These are phyloP conservation scores for Sindora glabra DNA, from an alignment of 306 rosid genomes.

Conservation along the genomic window DNA sequence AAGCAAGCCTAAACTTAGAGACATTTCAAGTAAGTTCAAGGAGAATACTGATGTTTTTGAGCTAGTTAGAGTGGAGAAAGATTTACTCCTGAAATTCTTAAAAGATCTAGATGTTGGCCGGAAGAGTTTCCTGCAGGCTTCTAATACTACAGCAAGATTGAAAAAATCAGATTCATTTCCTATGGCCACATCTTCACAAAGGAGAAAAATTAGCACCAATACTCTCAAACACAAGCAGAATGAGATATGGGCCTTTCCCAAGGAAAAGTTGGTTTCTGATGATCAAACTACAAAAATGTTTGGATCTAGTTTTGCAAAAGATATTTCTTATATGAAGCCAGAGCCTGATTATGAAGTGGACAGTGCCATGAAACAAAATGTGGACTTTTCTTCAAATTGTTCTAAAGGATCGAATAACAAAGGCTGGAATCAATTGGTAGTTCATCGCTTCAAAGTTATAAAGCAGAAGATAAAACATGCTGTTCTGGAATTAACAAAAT, in stretches of 20 bases:
- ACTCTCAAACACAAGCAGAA: constrained; percentile 67
- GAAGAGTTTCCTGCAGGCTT: constrained; percentile 26
- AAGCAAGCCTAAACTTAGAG: constrained; percentile 18
- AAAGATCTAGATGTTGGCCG: constrained; percentile 25
- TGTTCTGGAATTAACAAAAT: constrained; percentile 52
- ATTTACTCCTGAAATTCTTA: constrained; percentile 53
- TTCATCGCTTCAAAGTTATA: constrained; percentile 60
- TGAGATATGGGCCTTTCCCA: constrained; percentile 33
- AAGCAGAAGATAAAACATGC: constrained; percentile 67
- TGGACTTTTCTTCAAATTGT: constrained; percentile 4
- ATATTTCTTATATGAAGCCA: constrained; percentile 10
- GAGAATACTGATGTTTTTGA: constrained; percentile 47
- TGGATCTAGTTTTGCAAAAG: constrained; percentile 25
- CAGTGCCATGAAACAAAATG: constrained; percentile 13
- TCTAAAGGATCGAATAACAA: constrained; percentile 34
- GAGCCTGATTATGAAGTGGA: constrained; percentile 17
- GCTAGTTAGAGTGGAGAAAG: constrained; percentile 47
- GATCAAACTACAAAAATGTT: constrained; percentile 23
- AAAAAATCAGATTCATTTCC: constrained; percentile 80
- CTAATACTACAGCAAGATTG: constrained; percentile 33
- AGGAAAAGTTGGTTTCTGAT: constrained; percentile 22
- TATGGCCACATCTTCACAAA: constrained; percentile 25
- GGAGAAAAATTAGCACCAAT: constrained; percentile 26
- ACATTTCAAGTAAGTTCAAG: constrained; percentile 20
- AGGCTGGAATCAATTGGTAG: constrained; percentile 83